Evolutionary conservation across 352 stramenopile species (phyloP), one percentile per base, ranked within the genome.

Genomic region (Elongisporangium senticosum): DNA sequence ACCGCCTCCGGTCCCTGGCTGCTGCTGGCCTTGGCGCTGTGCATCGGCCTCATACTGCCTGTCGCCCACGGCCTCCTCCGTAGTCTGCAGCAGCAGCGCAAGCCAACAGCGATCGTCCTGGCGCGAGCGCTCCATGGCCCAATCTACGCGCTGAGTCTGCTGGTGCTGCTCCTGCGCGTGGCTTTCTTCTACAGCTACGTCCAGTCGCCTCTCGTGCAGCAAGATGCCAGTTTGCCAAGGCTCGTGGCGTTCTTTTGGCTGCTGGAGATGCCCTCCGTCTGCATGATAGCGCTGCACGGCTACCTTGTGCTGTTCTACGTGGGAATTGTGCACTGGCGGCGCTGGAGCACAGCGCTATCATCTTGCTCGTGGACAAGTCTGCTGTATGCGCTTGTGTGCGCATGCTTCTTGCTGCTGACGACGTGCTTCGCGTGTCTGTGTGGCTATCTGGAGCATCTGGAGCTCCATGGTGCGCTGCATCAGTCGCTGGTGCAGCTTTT

Each of bases 231-330:
- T 8, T 3, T 55, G 10, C 33, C 33, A 17, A 15, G 33, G 11
- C 19, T 37, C 14, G 7, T 67, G 28, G 40, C 48, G 14, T 63
- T 58, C 39, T 79, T 69, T 22, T 77, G 66, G 66, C 56, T 79
- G 56, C 47, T 76, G 51, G 66, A 75, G 40, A 62, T 71, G 58
- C 66, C 71, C 14, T 71, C 55, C 52, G 68, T 69, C 33, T 62
- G 56, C 21, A 49, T 71, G 28, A 52, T 58, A 10, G 51, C 26
- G 28, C 54, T 77, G n/a, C 20, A 61, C 51, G 60, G 68, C 52
- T 75, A 79, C 56, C 48, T 79, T 57, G 56, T 67, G 56, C 61
- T 79, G 40, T 74, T 77, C 26, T 61, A 64, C 53, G 51, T 70
- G 11, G 56, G 43, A 11, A 39, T 77, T 17, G 58, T 59, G 53